phyloP scores from a whole-genome alignment of 2,329 filamentous ascomycete species.

The Parasarocladium wereldwijsianum region DNA sequence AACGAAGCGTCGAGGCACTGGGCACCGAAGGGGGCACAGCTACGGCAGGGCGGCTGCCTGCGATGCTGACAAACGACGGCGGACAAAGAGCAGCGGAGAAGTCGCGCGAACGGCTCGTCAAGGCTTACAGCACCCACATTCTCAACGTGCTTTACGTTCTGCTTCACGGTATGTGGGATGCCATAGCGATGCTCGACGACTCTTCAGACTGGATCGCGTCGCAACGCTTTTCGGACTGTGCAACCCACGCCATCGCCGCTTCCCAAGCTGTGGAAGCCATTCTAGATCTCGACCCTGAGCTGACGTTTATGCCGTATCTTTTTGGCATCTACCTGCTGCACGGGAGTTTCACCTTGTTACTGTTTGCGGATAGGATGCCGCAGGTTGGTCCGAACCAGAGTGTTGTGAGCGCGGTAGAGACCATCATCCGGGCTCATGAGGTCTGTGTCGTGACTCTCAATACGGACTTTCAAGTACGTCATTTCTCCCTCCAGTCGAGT shows the following conservation, averaged over 20 bases:
- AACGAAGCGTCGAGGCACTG: conserved; percentile 21
- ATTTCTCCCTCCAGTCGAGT: neutral
- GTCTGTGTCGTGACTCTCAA: conserved; percentile 30
- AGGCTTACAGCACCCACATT: conserved; percentile 31
- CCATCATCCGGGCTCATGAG: conserved; percentile 33
- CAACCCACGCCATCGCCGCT: conserved; percentile 29
- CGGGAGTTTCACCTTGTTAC: conserved; percentile 31
- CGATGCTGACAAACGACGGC: neutral
- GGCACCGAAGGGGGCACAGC: too few species aligned
- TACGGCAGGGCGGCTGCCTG: neutral
- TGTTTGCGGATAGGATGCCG: conserved; percentile 34
- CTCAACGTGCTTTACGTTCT: conserved; percentile 32
- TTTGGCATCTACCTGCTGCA: conserved; percentile 37
- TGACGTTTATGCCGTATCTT: conserved; percentile 36
- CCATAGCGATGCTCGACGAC: conserved; percentile 32
- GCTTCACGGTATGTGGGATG: conserved; percentile 33
- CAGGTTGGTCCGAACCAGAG: conserved; percentile 28
- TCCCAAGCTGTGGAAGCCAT: conserved; percentile 30
- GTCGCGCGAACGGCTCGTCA: conserved; percentile 22
- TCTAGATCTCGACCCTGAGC: conserved; percentile 29
- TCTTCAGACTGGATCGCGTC: conserved; percentile 33
- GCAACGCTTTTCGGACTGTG: conserved; percentile 27
- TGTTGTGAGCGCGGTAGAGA: conserved; percentile 32
- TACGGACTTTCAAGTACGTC: conserved; percentile 31
- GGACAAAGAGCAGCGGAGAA: conserved; percentile 10